Conservation (phyloP, 208 protist genomes). For the Acanthamoeba triangularis region DNA sequence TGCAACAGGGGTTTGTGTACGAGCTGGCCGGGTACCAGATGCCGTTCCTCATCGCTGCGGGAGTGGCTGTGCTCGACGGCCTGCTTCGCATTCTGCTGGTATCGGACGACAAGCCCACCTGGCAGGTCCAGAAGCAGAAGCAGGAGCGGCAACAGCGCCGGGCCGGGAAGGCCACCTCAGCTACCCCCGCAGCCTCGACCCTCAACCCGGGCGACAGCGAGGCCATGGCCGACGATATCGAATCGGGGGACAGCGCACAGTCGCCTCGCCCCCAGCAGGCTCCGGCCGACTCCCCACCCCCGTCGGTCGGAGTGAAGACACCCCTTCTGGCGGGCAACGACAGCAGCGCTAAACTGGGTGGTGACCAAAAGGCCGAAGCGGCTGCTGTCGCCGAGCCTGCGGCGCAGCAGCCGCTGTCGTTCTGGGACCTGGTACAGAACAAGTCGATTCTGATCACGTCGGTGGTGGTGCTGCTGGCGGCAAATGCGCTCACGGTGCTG, state of each 20-base stretch:
- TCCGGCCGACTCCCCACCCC: neutral
- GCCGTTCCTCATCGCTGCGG: slow-evolving; percentile 4
- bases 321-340: neutral
- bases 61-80: neutral
- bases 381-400: neutral
- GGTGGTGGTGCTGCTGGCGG: neutral
- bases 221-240: neutral
- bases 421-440: slow-evolving; percentile 3
- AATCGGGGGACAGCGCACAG: neutral
- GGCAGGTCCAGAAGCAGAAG: neutral
- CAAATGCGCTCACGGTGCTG: neutral
- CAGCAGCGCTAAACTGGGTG: neutral
- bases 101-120: neutral
- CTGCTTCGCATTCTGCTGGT: neutral
- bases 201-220: slow-evolving; percentile 6
- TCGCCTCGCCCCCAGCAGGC: neutral
- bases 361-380: neutral
- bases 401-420: neutral
- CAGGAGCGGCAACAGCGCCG: neutral
- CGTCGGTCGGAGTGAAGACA: neutral
- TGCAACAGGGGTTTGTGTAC: neutral
- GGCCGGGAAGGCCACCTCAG: neutral
- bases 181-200: too few relatives aligned
- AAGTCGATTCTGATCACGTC: neutral
- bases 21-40: neutral